phyloP scores from a whole-genome alignment of 257 asterid genomes.

The Solanum neorickii region DNA sequence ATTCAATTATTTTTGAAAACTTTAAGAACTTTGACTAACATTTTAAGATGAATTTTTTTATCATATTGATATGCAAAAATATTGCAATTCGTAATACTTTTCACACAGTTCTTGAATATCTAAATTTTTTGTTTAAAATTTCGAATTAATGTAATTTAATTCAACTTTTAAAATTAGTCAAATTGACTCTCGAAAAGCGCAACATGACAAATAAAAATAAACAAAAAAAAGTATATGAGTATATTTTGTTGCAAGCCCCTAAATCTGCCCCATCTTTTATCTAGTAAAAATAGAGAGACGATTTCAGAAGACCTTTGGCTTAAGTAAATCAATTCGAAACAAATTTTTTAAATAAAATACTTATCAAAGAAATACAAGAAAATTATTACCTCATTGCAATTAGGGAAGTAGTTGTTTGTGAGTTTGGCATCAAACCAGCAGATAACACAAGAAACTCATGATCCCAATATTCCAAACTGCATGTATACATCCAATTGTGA shows the following conservation, averaged over 20 bases:
- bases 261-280: neutral
- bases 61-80: too few relatives aligned
- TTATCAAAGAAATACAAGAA: neutral
- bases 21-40: too few relatives aligned
- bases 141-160: too few relatives aligned
- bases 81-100: too few relatives aligned
- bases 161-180: too few relatives aligned
- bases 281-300: neutral
- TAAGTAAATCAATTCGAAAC: neutral
- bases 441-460: conserved; percentile 70
- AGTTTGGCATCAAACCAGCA: conserved; percentile 76
- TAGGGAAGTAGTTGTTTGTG: conserved; percentile 55
- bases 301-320: neutral
- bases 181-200: too few relatives aligned
- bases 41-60: too few relatives aligned
- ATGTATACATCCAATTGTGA: neutral
- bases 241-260: neutral
- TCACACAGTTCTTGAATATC: too few relatives aligned
- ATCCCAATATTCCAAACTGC: conserved; percentile 78
- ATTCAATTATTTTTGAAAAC: too few relatives aligned
- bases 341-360: neutral
- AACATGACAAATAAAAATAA: too few relatives aligned
- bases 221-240: too few relatives aligned
- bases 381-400: conserved; percentile 62
- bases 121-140: too few relatives aligned